A percentile compares a stretch with the other conserved stretches of the same genome.
phyloP scores from a whole-genome alignment of 2,329 filamentous ascomycete genomes.

The Claviceps humidiphila region DNA sequence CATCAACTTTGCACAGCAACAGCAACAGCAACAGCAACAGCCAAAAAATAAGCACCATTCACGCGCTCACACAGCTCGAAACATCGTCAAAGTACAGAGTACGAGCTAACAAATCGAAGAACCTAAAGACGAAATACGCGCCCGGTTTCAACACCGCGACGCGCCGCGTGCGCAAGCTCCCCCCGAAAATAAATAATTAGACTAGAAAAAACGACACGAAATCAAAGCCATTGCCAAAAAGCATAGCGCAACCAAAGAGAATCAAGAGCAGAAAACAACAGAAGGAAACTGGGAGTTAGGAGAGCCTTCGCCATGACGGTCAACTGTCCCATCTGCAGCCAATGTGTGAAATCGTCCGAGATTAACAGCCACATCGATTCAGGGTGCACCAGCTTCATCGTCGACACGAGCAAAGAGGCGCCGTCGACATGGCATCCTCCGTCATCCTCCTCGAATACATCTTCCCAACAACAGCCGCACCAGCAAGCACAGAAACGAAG shows the following conservation, averaged over 20 bases:
- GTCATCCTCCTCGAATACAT: slow-evolving; percentile 1
- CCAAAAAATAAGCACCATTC: too few relatives aligned
- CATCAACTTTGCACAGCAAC: too few relatives aligned
- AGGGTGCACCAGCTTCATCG: slow-evolving; percentile 54
- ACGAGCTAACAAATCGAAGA: too few relatives aligned
- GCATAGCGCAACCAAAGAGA: background rate
- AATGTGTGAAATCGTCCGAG: slow-evolving; percentile 53
- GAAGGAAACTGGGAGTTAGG: too few relatives aligned
- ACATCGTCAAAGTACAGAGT: too few relatives aligned
- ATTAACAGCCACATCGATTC: slow-evolving; percentile 93
- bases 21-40: too few relatives aligned
- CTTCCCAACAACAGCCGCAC: slow-evolving; percentile 21
- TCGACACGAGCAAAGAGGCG: slow-evolving; percentile 30
- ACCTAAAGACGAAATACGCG: too few relatives aligned
- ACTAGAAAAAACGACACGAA: background rate
- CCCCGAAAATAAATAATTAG: background rate
- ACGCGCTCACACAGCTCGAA: too few relatives aligned
- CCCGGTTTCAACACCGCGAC: too few relatives aligned
- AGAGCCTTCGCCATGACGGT: slow-evolving; percentile 31
- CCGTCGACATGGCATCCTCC: slow-evolving; percentile 13
- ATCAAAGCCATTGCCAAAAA: background rate
- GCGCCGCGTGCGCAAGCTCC: background rate
- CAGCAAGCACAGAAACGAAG: slow-evolving; percentile 35
- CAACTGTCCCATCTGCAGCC: slow-evolving; percentile 70
- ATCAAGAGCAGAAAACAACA: background rate